Evolutionary conservation across 148 eudicot genomes (phyloP).

Genomic region (Arctostaphylos glauca): DNA sequence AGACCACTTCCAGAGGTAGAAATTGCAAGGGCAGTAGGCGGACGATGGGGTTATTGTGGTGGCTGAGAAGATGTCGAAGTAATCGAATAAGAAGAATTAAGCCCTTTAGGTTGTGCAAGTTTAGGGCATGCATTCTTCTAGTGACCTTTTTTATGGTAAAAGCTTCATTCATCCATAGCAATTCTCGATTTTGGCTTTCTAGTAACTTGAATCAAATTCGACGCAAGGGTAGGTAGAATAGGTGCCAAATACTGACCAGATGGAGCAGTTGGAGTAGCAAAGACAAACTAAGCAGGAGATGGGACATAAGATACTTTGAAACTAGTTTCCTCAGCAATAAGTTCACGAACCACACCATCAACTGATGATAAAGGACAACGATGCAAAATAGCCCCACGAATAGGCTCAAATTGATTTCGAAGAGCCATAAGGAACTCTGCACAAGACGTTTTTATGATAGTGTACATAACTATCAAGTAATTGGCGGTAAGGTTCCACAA

Average conservation of each 20-base stretch:
- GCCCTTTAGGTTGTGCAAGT: neutral
- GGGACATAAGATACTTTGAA: neutral
- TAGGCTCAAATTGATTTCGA: neutral
- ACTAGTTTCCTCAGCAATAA: neutral
- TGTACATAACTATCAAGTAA: neutral
- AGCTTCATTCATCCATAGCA: neutral
- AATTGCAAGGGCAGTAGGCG: neutral
- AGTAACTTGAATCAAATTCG: neutral
- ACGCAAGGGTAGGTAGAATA: neutral
- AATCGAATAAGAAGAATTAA: too few relatives aligned
- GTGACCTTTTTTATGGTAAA: neutral
- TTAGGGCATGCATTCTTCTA: neutral
- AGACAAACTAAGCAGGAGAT: neutral
- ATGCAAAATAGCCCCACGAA: neutral
- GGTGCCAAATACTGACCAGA: neutral
- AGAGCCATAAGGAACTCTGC: neutral
- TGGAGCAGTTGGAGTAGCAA: neutral
- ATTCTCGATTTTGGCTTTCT: neutral
- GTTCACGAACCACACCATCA: neutral
- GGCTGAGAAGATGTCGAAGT: neutral
- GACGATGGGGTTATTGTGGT: neutral
- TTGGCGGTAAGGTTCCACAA: neutral
- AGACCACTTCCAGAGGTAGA: neutral
- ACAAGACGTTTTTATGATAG: too few relatives aligned
- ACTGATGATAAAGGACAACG: neutral